A percentile compares a stretch with the other conserved stretches of the same genome.
These are phyloP conservation scores for Suhomyces coccinellae DNA, from an alignment of 1,139 yeast genomes.

Conservation along the genomic window DNA sequence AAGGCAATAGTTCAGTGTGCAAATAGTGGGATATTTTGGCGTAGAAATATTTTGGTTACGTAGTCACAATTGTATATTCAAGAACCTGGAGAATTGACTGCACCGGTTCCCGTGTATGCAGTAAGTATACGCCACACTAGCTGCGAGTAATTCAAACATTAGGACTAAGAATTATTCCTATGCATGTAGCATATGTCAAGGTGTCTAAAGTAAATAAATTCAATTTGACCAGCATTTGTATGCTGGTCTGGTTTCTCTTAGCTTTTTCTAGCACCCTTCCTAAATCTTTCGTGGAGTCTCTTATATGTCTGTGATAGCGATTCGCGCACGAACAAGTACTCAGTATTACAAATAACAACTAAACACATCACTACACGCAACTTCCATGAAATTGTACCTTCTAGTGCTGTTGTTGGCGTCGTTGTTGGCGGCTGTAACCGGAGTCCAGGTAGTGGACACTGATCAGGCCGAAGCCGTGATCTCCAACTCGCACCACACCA, in stretches of 20 bases:
- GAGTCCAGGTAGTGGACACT: constrained; percentile 15
- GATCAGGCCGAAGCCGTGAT: constrained; percentile 28
- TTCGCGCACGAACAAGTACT: background rate
- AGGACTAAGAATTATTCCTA: no score
- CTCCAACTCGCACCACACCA: constrained; percentile 56
- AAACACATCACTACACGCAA: background rate
- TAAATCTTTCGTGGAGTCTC: background rate
- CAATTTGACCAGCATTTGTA: no score
- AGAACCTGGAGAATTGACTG: no score
- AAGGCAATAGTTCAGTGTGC: no score
- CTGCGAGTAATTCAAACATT: no score
- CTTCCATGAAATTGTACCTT: constrained; percentile 12
- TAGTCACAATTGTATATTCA: no score
- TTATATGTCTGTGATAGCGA: constrained; percentile 10
- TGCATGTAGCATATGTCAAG: no score
- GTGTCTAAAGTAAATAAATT: no score
- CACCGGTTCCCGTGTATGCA: no score
- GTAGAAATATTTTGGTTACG: no score
- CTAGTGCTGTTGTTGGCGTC: constrained; percentile 6
- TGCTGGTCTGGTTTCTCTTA: background rate
- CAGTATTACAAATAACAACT: background rate
- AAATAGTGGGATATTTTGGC: no score
- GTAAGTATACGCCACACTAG: no score
- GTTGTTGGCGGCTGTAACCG: constrained; percentile 5
- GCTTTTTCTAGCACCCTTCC: background rate